phyloP scores from a whole-genome alignment of 495 filamentous ascomycete species.

The Xylaria curta region DNA sequence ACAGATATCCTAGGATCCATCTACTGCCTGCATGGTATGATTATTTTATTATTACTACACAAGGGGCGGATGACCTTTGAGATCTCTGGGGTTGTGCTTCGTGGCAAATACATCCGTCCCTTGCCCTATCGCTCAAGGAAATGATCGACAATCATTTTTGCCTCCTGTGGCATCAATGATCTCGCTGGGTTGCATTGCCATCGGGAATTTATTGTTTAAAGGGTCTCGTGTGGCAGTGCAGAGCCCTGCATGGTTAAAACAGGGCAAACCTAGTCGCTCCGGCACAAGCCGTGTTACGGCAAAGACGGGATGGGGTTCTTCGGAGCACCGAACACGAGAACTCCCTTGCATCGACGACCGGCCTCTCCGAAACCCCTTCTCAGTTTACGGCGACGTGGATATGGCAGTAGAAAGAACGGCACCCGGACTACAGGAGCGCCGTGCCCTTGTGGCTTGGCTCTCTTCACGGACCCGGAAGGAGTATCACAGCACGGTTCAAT shows the following conservation, averaged over 20 bases:
- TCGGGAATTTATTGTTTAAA: constrained; percentile 18
- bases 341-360: constrained; percentile 18
- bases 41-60: constrained; percentile 12
- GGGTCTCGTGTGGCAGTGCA: constrained; percentile 28
- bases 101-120: constrained; percentile 4
- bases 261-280: constrained; percentile 11
- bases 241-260: constrained; percentile 16
- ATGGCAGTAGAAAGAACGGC: constrained; percentile 7
- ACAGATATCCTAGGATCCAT: constrained; percentile 8
- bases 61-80: constrained; percentile 9
- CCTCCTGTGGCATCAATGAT: constrained; percentile 16
- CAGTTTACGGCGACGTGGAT: constrained; percentile 2
- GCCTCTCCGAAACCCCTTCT: constrained; percentile 3
- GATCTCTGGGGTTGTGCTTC: neutral
- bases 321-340: constrained; percentile 28
- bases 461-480: constrained; percentile 3
- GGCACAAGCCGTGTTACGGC: constrained; percentile 17
- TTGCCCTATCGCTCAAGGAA: constrained; percentile 14
- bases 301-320: constrained; percentile 10
- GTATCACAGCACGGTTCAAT: constrained; percentile 7
- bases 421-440: constrained; percentile 14
- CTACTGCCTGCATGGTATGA: neutral
- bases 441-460: neutral
- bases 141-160: constrained; percentile 9
- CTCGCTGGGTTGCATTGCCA: constrained; percentile 21